These are phyloP conservation scores for Blastocystis sp. DNA, from an alignment of 352 stramenopile species.

Conservation along the genomic window DNA sequence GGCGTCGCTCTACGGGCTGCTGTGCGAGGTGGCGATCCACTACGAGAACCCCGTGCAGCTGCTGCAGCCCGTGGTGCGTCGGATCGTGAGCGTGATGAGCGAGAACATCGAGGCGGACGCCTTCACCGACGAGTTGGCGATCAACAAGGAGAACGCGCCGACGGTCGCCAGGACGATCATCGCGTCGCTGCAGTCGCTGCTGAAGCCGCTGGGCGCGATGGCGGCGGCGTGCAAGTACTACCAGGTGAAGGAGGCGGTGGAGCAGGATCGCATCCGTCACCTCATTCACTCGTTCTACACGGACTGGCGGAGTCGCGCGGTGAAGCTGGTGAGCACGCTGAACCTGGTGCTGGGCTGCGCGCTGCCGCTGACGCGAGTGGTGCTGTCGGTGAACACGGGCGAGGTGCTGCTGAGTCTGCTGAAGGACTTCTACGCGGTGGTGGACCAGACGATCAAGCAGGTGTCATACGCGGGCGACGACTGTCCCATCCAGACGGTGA, in stretches of 20 bases:
- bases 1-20: background rate
- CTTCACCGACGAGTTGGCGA: background rate
- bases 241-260: slow-evolving; percentile 30
- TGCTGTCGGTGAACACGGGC: background rate
- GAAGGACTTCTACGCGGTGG: slow-evolving; percentile 36
- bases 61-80: background rate
- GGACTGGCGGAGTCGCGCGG: background rate
- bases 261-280: slow-evolving; percentile 41
- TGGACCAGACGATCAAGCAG: slow-evolving; percentile 44
- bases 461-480: background rate
- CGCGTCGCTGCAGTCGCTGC: background rate
- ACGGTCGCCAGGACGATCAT: background rate
- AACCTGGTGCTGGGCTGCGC: background rate
- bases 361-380: background rate
- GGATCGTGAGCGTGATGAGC: background rate
- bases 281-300: slow-evolving; percentile 1
- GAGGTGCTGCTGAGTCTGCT: slow-evolving; percentile 14
- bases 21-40: background rate
- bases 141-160: background rate
- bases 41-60: background rate
- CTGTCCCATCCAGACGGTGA: slow-evolving; percentile 23
- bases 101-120: background rate
- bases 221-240: background rate
- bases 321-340: background rate
- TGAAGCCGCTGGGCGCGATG: slow-evolving; percentile 2